Conservation (phyloP, 2,329 filamentous ascomycete genomes). For the Phoma sp. region DNA sequence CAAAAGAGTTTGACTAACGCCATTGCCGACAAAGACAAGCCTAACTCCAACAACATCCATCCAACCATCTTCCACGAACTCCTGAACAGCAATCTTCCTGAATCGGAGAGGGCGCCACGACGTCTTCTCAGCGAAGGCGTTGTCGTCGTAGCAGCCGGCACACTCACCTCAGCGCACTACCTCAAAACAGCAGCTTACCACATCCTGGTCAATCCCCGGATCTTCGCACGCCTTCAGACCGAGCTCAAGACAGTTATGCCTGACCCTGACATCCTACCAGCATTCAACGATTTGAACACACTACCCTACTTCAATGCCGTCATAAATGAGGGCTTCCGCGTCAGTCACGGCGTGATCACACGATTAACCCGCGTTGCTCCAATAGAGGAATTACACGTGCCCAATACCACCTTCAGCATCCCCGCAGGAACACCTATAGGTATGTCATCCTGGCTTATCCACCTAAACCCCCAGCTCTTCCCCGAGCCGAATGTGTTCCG, state of each 20-base stretch:
- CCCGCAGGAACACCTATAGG: conserved; percentile 34
- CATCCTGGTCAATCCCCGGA: conserved; percentile 27
- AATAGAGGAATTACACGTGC: conserved; percentile 22
- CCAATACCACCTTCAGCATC: conserved; percentile 15
- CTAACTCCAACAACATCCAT: neutral
- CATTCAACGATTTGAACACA: conserved; percentile 13
- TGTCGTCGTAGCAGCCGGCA: conserved; percentile 18
- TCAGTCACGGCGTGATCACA: conserved; percentile 32
- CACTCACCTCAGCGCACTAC: conserved; percentile 18
- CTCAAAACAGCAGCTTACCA: conserved; percentile 25
- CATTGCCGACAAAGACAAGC: neutral
- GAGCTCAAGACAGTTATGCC: conserved; percentile 27
- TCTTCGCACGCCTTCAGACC: conserved; percentile 19
- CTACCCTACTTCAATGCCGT: conserved; percentile 32
- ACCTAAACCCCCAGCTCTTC: conserved; percentile 31
- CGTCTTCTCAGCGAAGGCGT: conserved; percentile 20
- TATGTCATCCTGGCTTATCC: conserved; percentile 27
- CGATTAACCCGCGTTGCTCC: conserved; percentile 30
- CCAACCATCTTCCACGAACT: conserved; percentile 2
- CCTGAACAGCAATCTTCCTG: neutral
- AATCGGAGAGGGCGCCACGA: neutral
- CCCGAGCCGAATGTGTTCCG: conserved; percentile 26
- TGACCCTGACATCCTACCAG: neutral
- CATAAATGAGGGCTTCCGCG: conserved; percentile 33
- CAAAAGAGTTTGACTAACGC: neutral